A percentile compares a stretch with the other conserved stretches of the same genome.
These are phyloP conservation scores for Aschersonia sp. DNA, from an alignment of 2,329 filamentous ascomycete genomes.

Conservation along the genomic window DNA sequence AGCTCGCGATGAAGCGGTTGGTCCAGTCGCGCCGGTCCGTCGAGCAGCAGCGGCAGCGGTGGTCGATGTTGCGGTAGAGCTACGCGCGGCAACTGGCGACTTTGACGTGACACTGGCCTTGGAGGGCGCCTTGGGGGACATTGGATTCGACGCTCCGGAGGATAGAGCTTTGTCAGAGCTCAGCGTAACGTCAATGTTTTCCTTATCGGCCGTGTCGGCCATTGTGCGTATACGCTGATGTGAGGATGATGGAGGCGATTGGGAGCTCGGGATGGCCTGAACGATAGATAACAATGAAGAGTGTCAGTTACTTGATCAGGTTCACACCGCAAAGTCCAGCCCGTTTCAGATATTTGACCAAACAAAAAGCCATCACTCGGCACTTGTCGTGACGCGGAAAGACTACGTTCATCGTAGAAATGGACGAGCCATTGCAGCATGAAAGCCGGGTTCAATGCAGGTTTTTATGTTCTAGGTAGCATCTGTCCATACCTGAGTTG, in stretches of 20 bases:
- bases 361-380: too few relatives aligned
- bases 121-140: constrained; percentile 17
- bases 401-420: too few relatives aligned
- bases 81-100: constrained; percentile 20
- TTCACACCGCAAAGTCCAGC: too few relatives aligned
- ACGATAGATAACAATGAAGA: background rate
- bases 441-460: background rate
- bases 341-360: too few relatives aligned
- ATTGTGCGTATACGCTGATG: constrained; percentile 4
- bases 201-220: constrained; percentile 29
- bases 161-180: constrained; percentile 22
- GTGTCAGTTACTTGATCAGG: background rate
- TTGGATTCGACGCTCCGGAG: constrained; percentile 13
- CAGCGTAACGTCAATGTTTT: constrained; percentile 29
- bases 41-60: constrained; percentile 19
- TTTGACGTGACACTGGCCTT: constrained; percentile 16
- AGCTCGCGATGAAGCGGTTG: constrained; percentile 10
- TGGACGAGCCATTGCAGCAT: too few relatives aligned
- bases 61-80: constrained; percentile 16
- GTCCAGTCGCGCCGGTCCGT: constrained; percentile 14
- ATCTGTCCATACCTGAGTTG: constrained; percentile 2
- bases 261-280: background rate
- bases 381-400: too few relatives aligned
- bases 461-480: background rate
- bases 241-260: background rate